Conservation (phyloP, 139 green algal species). For the Chlorella sp. region DNA sequence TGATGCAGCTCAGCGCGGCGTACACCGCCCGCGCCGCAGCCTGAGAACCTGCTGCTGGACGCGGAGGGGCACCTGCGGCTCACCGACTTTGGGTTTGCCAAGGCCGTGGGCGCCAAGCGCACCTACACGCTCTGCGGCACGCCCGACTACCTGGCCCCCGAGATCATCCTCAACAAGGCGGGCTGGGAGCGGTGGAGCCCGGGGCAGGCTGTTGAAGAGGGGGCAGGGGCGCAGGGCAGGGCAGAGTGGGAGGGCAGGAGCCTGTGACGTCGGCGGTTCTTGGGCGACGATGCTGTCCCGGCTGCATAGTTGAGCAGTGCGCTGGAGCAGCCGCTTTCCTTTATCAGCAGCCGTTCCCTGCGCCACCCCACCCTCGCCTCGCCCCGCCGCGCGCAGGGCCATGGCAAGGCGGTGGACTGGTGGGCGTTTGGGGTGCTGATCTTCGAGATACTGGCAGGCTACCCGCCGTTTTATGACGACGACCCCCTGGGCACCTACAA, state of each 20-base stretch:
- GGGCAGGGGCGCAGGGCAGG: not conserved
- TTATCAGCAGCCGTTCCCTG: constrained; percentile 49
- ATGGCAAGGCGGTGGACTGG: constrained; percentile 62
- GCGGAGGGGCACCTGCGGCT: constrained; percentile 83
- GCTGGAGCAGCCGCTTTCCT: not conserved
- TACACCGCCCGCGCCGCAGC: constrained; percentile 21
- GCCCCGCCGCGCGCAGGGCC: not conserved
- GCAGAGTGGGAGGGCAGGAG: no score
- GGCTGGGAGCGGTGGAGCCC: not conserved
- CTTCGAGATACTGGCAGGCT: constrained; percentile 55
- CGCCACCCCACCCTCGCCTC: constrained; percentile 37
- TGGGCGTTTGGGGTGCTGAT: constrained; percentile 84
- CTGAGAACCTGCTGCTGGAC: constrained; percentile 90
- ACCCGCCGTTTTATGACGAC: constrained; percentile 72
- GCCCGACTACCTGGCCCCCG: constrained; percentile 77
- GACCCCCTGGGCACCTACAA: constrained; percentile 87
- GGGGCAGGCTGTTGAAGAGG: not conserved
- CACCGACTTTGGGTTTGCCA: constrained; percentile 92
- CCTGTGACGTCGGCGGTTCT: no score
- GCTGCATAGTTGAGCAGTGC: not conserved
- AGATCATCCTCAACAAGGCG: constrained; percentile 52
- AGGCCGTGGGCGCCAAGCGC: constrained; percentile 34
- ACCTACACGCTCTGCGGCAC: constrained; percentile 81
- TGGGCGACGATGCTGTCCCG: not conserved
- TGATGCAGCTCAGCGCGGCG: not conserved